These are phyloP conservation scores for Phytopythium delawarense DNA, from an alignment of 352 stramenopile genomes.

Conservation along the genomic window DNA sequence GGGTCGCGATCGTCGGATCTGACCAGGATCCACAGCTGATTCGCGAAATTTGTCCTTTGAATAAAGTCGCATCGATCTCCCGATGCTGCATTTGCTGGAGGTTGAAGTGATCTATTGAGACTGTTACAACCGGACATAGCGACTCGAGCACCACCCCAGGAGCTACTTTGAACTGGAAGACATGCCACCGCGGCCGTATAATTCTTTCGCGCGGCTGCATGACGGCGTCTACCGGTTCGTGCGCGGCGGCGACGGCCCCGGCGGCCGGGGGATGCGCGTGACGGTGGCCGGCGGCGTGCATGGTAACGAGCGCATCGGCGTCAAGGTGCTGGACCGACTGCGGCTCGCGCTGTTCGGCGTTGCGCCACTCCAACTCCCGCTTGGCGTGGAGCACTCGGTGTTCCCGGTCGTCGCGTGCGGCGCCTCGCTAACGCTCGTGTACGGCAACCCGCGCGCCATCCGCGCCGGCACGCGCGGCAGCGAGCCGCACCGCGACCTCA, in stretches of 20 bases:
- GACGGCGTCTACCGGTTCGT: conserved; percentile 50
- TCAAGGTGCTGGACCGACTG: conserved; percentile 55
- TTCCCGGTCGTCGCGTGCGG: conserved; percentile 25
- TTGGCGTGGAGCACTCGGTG: background rate
- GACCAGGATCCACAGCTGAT: background rate
- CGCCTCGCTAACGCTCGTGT: conserved; percentile 49
- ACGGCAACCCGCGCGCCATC: conserved; percentile 56
- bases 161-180: background rate
- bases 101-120: background rate
- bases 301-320: conserved; percentile 72
- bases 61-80: background rate
- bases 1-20: background rate
- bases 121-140: background rate
- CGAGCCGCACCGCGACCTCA: conserved; percentile 51
- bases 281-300: conserved; percentile 64
- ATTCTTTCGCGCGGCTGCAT: conserved; percentile 27
- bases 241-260: conserved; percentile 7
- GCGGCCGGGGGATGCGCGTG: conserved; percentile 24
- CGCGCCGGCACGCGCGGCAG: conserved; percentile 49
- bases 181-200: background rate
- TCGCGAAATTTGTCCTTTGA: background rate
- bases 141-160: too few species aligned
- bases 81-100: background rate
- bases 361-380: conserved; percentile 10
- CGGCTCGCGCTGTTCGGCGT: conserved; percentile 35